These are phyloP conservation scores for Lanmaoa pseudosensibilis DNA, from an alignment of 768 basidiomycete species.

Conservation along the genomic window DNA sequence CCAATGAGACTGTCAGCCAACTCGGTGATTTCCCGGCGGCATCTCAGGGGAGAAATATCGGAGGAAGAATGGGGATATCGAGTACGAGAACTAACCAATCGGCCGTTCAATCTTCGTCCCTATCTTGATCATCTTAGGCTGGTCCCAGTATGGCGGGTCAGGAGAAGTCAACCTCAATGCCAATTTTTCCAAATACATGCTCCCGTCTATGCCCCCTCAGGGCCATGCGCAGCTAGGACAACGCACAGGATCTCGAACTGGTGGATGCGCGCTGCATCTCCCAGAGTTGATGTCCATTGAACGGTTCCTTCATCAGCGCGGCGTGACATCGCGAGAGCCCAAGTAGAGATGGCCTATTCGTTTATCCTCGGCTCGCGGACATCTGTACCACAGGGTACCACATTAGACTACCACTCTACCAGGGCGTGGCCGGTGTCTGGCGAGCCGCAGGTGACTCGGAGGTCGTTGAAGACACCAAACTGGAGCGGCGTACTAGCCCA, in stretches of 20 bases:
- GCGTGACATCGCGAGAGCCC: constrained; percentile 36
- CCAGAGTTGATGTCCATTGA: constrained; percentile 40
- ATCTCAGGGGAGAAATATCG: constrained; percentile 45
- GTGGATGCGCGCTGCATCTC: constrained; percentile 42
- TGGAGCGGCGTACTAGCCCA: neutral
- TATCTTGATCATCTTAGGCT: constrained; percentile 45
- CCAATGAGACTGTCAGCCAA: constrained; percentile 40
- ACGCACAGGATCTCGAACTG: constrained; percentile 28
- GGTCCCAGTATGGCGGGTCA: constrained; percentile 44
- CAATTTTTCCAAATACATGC: constrained; percentile 42
- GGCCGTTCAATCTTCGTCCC: constrained; percentile 52
- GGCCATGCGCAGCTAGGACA: neutral
- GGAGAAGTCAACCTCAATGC: constrained; percentile 43
- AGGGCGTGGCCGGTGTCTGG: constrained; percentile 27
- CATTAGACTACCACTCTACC: constrained; percentile 19
- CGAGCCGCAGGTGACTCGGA: constrained; percentile 6
- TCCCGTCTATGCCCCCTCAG: constrained; percentile 50
- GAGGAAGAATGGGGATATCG: constrained; percentile 52
- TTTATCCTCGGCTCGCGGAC: constrained; percentile 48
- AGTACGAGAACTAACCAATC: constrained; percentile 48
- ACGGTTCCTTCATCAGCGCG: constrained; percentile 52
- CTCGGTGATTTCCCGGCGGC: constrained; percentile 47
- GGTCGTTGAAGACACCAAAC: neutral
- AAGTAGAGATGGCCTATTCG: constrained; percentile 35
- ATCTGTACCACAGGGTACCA: constrained; percentile 28